Conservation (phyloP, 257 asterid genomes). For the Verbascum thapsus region DNA sequence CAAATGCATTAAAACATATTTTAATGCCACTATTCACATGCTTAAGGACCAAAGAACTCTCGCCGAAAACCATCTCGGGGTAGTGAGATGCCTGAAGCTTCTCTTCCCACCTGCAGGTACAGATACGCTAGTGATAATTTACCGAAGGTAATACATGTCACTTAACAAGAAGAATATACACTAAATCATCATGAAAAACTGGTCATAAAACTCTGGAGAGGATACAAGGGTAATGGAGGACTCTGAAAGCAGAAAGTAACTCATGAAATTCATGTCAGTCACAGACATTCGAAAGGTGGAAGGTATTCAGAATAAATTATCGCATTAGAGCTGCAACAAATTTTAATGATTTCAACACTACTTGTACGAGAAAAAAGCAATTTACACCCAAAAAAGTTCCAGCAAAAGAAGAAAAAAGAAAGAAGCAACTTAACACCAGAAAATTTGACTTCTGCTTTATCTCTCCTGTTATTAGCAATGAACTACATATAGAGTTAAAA, state of each 20-base stretch:
- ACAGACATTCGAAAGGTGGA: no score
- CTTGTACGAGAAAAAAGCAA: background rate
- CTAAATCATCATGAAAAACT: no score
- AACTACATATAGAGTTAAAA: background rate
- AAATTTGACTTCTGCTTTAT: background rate
- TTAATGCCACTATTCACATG: conserved; percentile 68
- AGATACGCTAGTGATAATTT: conserved; percentile 13
- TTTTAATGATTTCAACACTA: background rate
- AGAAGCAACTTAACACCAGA: conserved; percentile 7
- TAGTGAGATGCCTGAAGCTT: conserved; percentile 82
- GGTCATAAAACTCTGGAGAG: conserved; percentile 18
- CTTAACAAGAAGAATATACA: no score
- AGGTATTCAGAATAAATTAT: background rate
- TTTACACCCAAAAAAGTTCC: conserved; percentile 1
- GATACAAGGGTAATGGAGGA: background rate
- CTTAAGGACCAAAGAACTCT: conserved; percentile 71
- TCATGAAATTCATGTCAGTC: background rate
- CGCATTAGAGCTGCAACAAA: no score
- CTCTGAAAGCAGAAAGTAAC: conserved; percentile 13
- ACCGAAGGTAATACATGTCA: no score
- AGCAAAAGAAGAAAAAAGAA: no score
- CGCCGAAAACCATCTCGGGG: conserved; percentile 98
- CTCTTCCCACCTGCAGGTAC: conserved; percentile 86
- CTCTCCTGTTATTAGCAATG: no score
- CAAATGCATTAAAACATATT: conserved; percentile 80